Conservation (phyloP, 2,329 filamentous ascomycete genomes). For the Alternaria triticimaculans region DNA sequence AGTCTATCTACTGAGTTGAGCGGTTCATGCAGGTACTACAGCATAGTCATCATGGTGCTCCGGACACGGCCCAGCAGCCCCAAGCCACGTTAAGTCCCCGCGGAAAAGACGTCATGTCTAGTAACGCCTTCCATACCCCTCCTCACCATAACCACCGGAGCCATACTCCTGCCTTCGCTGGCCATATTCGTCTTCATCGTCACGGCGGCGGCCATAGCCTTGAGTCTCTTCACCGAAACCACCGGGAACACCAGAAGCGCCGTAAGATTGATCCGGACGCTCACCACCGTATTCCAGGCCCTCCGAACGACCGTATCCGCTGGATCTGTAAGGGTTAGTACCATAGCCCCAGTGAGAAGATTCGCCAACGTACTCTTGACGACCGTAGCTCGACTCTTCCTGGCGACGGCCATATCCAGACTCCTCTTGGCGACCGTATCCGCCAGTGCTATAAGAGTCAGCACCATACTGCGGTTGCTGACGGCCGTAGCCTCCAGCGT, state of each 20-base stretch:
- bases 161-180: slow-evolving; percentile 25
- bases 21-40: not conserved
- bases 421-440: slow-evolving; percentile 12
- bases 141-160: slow-evolving; percentile 23
- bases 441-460: slow-evolving; percentile 8
- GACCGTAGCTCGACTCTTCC: not conserved
- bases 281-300: slow-evolving; percentile 17
- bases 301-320: slow-evolving; percentile 18
- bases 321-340: slow-evolving; percentile 16
- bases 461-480: slow-evolving; percentile 3
- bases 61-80: not conserved
- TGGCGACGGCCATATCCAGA: slow-evolving; percentile 10
- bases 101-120: slow-evolving; percentile 6
- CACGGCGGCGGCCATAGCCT: slow-evolving; percentile 14
- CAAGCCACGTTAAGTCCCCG: not conserved
- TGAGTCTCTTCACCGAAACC: slow-evolving; percentile 20
- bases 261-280: slow-evolving; percentile 15
- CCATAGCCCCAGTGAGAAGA: not conserved
- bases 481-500: slow-evolving; percentile 12
- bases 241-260: slow-evolving; percentile 17
- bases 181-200: slow-evolving; percentile 24
- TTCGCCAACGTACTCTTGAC: slow-evolving; percentile 1
- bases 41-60: slow-evolving; percentile 6
- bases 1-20: not conserved
- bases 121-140: slow-evolving; percentile 29